Base-by-base conservation (phyloP, 2,329 filamentous ascomycete genomes). In the Zymoseptoria ardabiliae region DNA sequence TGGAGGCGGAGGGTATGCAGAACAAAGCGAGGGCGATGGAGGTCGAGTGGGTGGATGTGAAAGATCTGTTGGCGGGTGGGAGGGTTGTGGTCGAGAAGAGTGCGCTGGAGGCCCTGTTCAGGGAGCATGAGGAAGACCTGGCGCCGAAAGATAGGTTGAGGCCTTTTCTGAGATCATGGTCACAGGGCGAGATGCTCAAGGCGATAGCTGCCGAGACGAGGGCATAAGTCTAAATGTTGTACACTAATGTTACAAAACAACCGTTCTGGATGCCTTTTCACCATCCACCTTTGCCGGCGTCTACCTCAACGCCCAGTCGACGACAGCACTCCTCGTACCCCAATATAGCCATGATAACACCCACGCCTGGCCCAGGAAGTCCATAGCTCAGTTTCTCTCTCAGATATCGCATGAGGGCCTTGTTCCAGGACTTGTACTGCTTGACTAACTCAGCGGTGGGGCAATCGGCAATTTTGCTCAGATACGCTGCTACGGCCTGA, bases 21-120 rank as follows among this genome's bases (percentile, higher is more conserved):
- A 83, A 69, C 57, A 82, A 91, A 62, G 90, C 89, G 20, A 83
- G 85, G 58, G 87, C 87, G 8, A 78, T 91, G 66, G 82, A 84
- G 59, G 79, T 87, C 60, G 78, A 82, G n/a, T 88, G 96, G 63
- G 90, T 99, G 41, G 94, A 97, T 75, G 91, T 99, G 63, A 99
- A 97, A 82, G 90, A 97, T 73, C 76, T 99, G 64, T 77, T 99
- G 66, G 90, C 94, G 78, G 86, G 87, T 57, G 89, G 89, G 57
- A 85, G 91, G 69, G 79, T 99, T 61, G 86, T 99, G 61, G 85
- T 99, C 69, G 94, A 99, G 82, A 85, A 88, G 73, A 77, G 79
- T 50, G 93, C 93, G 41, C 79, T 99, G 70, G 82, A 86, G 73
- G 81, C 84, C 72, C 85, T 97, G 72, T 81, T 97, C 69, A 76